phyloP scores from a whole-genome alignment of 2,329 filamentous ascomycete species.

The Paraphaeosphaeria minitans region DNA sequence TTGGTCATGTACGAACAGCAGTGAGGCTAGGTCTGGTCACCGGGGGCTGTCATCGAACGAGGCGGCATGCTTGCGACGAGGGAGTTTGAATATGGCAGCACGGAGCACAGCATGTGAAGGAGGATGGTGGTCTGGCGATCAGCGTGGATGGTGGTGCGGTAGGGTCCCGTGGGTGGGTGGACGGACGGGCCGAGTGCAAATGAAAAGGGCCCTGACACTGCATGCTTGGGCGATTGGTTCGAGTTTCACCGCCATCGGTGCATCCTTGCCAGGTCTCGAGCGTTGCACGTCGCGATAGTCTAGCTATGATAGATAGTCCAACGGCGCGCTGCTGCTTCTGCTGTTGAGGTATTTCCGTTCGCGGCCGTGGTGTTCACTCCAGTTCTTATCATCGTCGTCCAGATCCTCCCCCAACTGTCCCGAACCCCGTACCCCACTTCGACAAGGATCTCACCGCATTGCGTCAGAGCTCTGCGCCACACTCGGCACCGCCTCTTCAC shows the following conservation, averaged over 20 bases:
- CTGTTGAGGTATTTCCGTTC: slow-evolving; percentile 10
- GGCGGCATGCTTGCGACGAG: background rate
- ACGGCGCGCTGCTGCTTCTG: background rate
- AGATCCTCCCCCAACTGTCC: background rate
- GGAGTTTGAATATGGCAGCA: background rate
- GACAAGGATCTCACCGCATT: slow-evolving; percentile 23
- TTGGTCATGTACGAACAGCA: background rate
- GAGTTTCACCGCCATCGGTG: slow-evolving; percentile 23
- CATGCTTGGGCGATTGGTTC: slow-evolving; percentile 24
- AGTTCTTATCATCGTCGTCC: background rate
- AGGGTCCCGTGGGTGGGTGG: background rate
- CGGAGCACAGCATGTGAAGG: slow-evolving; percentile 2
- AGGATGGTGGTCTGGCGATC: background rate
- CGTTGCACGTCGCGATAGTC: slow-evolving; percentile 22
- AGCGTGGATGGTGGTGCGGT: background rate
- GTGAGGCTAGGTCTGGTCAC: background rate
- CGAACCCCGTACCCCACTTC: slow-evolving; percentile 19
- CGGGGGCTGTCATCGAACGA: background rate
- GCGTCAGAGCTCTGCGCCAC: slow-evolving; percentile 30
- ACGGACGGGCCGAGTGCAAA: slow-evolving; percentile 8
- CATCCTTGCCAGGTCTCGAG: slow-evolving; percentile 21
- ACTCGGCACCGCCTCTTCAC: slow-evolving; percentile 6
- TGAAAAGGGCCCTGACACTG: slow-evolving; percentile 13
- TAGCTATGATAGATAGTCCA: too few species aligned
- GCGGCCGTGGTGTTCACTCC: background rate